Conservation (phyloP, 805 yeast genomes). For the Candida ulmi region DNA sequence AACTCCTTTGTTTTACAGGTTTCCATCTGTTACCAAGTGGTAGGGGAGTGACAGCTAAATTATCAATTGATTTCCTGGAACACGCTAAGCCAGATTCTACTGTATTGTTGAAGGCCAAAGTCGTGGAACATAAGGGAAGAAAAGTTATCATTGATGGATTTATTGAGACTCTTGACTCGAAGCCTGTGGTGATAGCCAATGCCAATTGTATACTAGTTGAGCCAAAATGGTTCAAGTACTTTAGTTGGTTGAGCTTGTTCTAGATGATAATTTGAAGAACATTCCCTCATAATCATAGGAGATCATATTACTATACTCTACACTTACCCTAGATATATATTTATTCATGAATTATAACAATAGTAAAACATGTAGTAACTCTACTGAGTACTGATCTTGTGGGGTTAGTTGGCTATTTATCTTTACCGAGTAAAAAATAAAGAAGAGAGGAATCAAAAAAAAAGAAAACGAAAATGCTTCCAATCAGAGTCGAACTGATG, state of each 20-base stretch:
- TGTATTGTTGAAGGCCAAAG: slow-evolving; percentile 63
- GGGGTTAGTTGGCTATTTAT: no score
- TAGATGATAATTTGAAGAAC: slow-evolving; percentile 1
- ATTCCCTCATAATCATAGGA: not conserved
- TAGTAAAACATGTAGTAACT: no score
- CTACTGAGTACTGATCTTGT: no score
- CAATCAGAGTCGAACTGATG: slow-evolving; percentile 74
- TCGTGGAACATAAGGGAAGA: slow-evolving; percentile 64
- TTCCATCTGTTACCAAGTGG: slow-evolving; percentile 74
- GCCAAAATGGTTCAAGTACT: slow-evolving; percentile 81
- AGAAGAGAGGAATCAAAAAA: no score
- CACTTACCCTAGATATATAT: no score
- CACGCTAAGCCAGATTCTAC: slow-evolving; percentile 51
- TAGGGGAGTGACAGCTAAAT: slow-evolving; percentile 84
- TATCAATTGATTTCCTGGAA: slow-evolving; percentile 53
- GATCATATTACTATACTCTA: no score
- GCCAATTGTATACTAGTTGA: slow-evolving; percentile 74
- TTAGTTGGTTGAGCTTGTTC: slow-evolving; percentile 47
- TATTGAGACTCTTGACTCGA: slow-evolving; percentile 44
- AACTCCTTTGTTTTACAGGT: slow-evolving; percentile 80
- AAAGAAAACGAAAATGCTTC: slow-evolving; percentile 35
- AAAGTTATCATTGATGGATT: slow-evolving; percentile 75
- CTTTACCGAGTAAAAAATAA: no score
- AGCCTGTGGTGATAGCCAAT: slow-evolving; percentile 42
- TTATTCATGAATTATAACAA: no score